Conservation (phyloP, 2,329 filamentous ascomycete genomes). For the Colletotrichum endophyticum region DNA sequence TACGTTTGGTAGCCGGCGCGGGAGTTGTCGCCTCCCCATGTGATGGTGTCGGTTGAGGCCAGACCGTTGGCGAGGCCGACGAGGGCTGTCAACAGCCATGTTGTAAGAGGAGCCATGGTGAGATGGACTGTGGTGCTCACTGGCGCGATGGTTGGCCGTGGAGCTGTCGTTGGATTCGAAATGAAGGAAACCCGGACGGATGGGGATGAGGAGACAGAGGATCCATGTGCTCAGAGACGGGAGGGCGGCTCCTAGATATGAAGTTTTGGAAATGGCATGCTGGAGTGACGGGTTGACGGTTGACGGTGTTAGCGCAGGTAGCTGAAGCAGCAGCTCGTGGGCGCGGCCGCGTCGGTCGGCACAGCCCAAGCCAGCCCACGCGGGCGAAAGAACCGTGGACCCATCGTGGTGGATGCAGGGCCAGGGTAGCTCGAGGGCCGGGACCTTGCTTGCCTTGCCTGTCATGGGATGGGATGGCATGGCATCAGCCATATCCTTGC, state of each 20-base stretch:
- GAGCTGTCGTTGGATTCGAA: neutral
- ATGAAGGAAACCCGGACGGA: slow-evolving; percentile 14
- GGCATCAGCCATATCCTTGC: slow-evolving; percentile 3
- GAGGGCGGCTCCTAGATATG: slow-evolving; percentile 10
- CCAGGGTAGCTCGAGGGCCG: neutral
- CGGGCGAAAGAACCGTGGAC: neutral
- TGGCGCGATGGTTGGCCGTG: neutral
- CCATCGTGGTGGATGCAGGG: neutral
- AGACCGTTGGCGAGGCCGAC: slow-evolving; percentile 33
- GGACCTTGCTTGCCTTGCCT: neutral
- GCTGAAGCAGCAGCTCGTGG: neutral
- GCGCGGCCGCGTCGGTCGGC: slow-evolving; percentile 3
- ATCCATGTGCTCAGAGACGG: neutral
- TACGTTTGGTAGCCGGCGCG: slow-evolving; percentile 58
- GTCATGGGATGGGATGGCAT: neutral
- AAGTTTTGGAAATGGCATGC: neutral
- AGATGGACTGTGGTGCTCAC: neutral
- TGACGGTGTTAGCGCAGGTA: neutral
- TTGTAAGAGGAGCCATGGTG: slow-evolving; percentile 12
- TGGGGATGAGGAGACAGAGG: neutral
- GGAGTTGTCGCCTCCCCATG: slow-evolving; percentile 63
- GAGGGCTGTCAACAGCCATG: slow-evolving; percentile 30
- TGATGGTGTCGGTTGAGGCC: slow-evolving; percentile 59
- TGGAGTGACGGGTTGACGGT: neutral
- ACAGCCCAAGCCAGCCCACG: slow-evolving; percentile 1